phyloP scores from a whole-genome alignment of 306 rosid genomes.

The Heteromeles arbutifolia region DNA sequence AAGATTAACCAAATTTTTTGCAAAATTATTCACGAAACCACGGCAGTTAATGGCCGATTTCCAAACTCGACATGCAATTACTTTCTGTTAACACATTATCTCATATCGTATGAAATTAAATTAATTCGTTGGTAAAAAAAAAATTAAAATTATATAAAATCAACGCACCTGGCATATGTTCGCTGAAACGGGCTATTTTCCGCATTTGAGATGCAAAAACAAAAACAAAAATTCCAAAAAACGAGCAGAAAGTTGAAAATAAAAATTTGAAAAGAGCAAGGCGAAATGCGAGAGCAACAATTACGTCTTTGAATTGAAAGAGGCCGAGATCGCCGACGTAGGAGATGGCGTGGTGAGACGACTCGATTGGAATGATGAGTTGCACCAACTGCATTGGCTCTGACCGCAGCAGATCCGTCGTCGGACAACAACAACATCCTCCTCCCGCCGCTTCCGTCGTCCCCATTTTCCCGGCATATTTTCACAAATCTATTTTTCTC shows the following conservation, averaged over 20 bases:
- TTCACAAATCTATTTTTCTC: background rate
- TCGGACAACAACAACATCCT: conserved; percentile 7
- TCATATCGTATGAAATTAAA: background rate
- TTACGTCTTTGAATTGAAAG: conserved; percentile 72
- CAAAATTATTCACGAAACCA: background rate
- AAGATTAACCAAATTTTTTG: background rate
- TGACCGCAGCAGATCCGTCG: conserved; percentile 81
- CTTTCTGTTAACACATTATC: background rate
- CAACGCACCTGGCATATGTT: conserved; percentile 67
- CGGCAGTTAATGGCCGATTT: background rate
- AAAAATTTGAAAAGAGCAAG: background rate
- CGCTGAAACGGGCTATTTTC: conserved; percentile 75
- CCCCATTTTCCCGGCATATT: background rate
- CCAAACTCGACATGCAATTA: background rate
- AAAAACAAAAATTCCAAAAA: background rate
- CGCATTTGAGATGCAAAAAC: conserved; percentile 58
- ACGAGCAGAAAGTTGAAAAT: background rate
- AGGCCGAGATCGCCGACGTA: conserved; percentile 78
- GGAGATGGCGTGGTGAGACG: conserved; percentile 50
- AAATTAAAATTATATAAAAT: background rate
- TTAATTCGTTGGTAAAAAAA: background rate
- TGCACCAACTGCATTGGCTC: conserved; percentile 88
- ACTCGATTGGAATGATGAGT: conserved; percentile 71
- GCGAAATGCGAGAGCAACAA: background rate
- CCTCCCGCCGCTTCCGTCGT: background rate